Evolutionary conservation across 169 alveolate genomes (phyloP), one percentile per base, ranked within the genome.

Genomic region (Plasmodium blacklocki): DNA sequence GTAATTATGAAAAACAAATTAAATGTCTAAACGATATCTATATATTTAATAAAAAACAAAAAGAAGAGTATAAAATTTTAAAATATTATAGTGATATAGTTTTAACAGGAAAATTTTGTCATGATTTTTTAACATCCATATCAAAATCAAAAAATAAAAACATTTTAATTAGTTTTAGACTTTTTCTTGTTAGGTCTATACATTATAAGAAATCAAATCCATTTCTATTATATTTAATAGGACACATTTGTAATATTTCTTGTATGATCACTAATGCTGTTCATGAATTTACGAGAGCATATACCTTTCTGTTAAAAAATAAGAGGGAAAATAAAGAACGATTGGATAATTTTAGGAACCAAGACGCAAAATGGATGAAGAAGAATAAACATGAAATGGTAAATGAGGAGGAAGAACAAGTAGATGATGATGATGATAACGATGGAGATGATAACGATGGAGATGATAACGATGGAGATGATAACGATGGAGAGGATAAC

Each of bases 251-350:
- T 47, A 86, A 86, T 21, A n/a, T 86, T 3, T 70, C 92, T 6
- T 59, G 78, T 54, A 86, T 70, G 86, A 43, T 64, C 19, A 54
- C 49, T 4, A 71, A 86, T 21, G 73, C 92, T 1, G 75, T 86
- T 4, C 92, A 73, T 12, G 88, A 86, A 58, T 72, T 47, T 66
- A 86, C 92, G 2, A 50, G 87, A 18, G 92, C 92, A 47, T 86
- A 86, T 50, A 73, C 88, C 5, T 73, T 86, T 73, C 21, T 86
- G 12, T 39, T 86, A 11, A 72, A 70, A n/a, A 39, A 45, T 2
- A 86, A 60, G 49, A 47, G 26, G 45, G 15, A 62, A 47, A 86
- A 86, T 12, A 50, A 6, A 52, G 39, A 32, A 60, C 18, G 15
- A 32, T 50, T 70, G 74, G 18, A 21, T 56, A 56, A 56, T 56